Evolutionary conservation across 495 filamentous ascomycete genomes (phyloP), one percentile per base, ranked within the genome.

Genomic region (Astrothelium subdiscretum): DNA sequence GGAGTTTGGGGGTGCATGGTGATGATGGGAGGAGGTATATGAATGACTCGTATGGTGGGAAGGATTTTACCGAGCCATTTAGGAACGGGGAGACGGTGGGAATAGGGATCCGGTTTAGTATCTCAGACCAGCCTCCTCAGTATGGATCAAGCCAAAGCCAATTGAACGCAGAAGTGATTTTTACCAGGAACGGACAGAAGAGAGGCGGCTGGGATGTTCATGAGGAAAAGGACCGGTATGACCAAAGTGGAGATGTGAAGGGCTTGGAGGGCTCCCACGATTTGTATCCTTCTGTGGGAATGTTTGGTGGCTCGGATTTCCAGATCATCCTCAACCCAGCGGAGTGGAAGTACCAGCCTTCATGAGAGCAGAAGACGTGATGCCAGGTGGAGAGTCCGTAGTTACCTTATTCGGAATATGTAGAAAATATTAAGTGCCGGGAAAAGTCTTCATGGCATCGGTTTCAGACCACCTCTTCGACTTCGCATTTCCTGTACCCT

Each of bases 21-120:
- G 92, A 97, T 70, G 92, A 97, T 72, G 92, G 92, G 12, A 84
- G 88, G 67, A 80, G 83, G 66, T 97, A 89, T 71, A 80, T 94
- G 63, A 95, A 96, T 75, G 89, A 97, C 69, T 81, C 82, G 1
- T 91, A 80, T 78, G 92, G 92, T 26, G 92, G 92, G 2, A 84
- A 82, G 64, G 78, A 85, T 60, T 96, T 97, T 69, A 82, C 81
- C 0, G 58, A n/a, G 26, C 66, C 80, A 1, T 83, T 88, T 65
- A 61, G 68, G 2, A 65, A 66, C 3, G 84, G 81, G 4, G 81
- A 87, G 54, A 80, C 77, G 0, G 76, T 87, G 26, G 86, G 86
- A 1, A 63, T 88, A 20, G 91, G 91, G 0, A 92, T 96, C 84
- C 79, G 72, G 10, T 87, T 95, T 67, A 60, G 69, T 3, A 63